Conservation (phyloP, 768 basidiomycete species). For the Boletus patriciae region DNA sequence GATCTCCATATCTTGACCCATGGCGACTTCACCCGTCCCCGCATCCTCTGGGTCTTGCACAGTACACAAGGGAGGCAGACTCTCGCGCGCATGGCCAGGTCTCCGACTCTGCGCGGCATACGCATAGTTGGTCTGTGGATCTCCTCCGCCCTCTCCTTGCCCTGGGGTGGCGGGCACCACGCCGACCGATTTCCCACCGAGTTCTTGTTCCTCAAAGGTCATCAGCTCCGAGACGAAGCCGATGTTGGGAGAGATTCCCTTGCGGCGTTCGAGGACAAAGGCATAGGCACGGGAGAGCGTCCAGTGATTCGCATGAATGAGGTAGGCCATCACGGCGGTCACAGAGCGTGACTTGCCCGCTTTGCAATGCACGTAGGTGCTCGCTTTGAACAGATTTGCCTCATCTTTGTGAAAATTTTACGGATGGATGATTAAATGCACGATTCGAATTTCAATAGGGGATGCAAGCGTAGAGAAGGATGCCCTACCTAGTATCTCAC, state of each 20-base stretch:
- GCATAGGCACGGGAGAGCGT: conserved; percentile 87
- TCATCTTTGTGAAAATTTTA: conserved; percentile 72
- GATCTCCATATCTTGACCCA: conserved; percentile 87
- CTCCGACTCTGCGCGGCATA: conserved; percentile 51
- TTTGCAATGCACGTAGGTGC: conserved; percentile 95
- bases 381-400: conserved; percentile 82
- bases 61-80: conserved; percentile 43
- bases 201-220: conserved; percentile 93
- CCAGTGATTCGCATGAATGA: conserved; percentile 98
- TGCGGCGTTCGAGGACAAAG: conserved; percentile 89
- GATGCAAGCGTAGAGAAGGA: background rate
- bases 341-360: conserved; percentile 95
- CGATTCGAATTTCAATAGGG: background rate
- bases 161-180: conserved; percentile 19
- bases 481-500: conserved; percentile 78
- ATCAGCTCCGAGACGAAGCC: conserved; percentile 97
- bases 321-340: conserved; percentile 95
- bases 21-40: conserved; percentile 34
- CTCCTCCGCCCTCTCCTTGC: conserved; percentile 21
- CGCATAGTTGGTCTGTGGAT: conserved; percentile 39
- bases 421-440: conserved; percentile 2
- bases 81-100: conserved; percentile 70
- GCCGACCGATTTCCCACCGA: conserved; percentile 50
- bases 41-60: conserved; percentile 29
- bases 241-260: conserved; percentile 95